These are phyloP conservation scores for Lupinus albus DNA, from an alignment of 306 rosid genomes.

Conservation along the genomic window DNA sequence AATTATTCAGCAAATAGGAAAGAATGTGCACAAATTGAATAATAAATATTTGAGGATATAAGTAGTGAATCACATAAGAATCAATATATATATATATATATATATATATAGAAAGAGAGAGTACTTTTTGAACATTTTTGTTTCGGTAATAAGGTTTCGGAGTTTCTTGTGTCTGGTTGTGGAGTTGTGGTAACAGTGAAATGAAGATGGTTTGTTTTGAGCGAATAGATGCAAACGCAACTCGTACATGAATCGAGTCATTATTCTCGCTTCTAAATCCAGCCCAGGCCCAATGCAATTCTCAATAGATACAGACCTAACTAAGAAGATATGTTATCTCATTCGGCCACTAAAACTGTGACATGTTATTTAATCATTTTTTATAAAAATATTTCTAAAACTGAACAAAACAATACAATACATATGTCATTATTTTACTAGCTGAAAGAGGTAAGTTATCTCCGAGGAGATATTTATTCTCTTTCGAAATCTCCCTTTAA, in stretches of 20 bases:
- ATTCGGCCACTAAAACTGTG: too few species aligned
- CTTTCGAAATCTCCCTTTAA: too few species aligned
- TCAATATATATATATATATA: neutral
- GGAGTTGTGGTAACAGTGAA: constrained; percentile 11
- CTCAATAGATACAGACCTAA: too few species aligned
- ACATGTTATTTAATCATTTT: too few species aligned
- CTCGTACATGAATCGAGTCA: neutral
- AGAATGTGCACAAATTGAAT: neutral
- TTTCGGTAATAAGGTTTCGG: constrained; percentile 7
- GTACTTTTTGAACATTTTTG: constrained; percentile 57
- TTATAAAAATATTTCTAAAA: too few species aligned
- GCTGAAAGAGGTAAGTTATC: too few species aligned
- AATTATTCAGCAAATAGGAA: neutral
- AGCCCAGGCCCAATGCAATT: too few species aligned
- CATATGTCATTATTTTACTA: too few species aligned
- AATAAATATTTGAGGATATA: constrained; percentile 32
- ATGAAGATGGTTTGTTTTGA: neutral
- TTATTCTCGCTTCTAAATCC: neutral
- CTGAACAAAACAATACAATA: too few species aligned
- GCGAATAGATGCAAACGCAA: constrained; percentile 38
- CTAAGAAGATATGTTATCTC: too few species aligned
- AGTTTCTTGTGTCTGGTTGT: constrained; percentile 11
- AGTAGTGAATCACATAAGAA: neutral
- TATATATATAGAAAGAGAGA: neutral
- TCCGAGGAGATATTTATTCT: too few species aligned